Evolutionary conservation across 164 flowering plant species (phyloP), one percentile per base, ranked within the genome.

Genomic region (Vitis labrusca): DNA sequence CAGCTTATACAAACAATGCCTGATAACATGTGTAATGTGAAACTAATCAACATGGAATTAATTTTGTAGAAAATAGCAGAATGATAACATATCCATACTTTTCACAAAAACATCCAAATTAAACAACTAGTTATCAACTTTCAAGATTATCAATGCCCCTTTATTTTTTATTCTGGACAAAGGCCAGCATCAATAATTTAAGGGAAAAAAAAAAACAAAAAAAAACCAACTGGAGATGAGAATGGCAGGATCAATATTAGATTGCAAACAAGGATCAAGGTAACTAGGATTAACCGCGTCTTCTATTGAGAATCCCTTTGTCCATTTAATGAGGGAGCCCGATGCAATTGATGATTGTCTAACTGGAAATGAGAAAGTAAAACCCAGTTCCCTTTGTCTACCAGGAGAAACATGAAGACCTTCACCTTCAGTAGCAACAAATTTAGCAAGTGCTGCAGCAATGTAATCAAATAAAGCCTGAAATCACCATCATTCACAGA

Each of bases 341-440:
- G 97, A 88, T 54, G 91, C 57, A 44, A 94, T 83, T 57, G 98
- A 92, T 50, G 75, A 51, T 70, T 94, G 98, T 69, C 78, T 86
- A 61, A 94, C 92, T 29, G 98, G 98, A 70, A 94, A 94, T n/a
- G 98, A 94, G 80, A 94, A 94, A 57, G 98, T 94, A 77, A 94
- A 94, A 55, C 98, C 98, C 53, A 94, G 76, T 80, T 94, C 98
- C 81, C 98, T 89, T 72, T 89, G 90, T 74, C 85, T 85, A 56
- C 90, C 94, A 60, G 87, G 83, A 12, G 89, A 71, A 64, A 76
- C 77, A 64, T 79, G 88, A 29, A 80, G 75, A 47, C 67, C 90
- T 74, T 90, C 91, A 59, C 82, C 84, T 83, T 94, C 98, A 14
- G 89, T 78, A 27, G 82, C 86, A 68, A 92, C 94, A 86, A 94